Evolutionary conservation across 2,329 filamentous ascomycete species (phyloP).

Genomic region (Podosphaera fusca): DNA sequence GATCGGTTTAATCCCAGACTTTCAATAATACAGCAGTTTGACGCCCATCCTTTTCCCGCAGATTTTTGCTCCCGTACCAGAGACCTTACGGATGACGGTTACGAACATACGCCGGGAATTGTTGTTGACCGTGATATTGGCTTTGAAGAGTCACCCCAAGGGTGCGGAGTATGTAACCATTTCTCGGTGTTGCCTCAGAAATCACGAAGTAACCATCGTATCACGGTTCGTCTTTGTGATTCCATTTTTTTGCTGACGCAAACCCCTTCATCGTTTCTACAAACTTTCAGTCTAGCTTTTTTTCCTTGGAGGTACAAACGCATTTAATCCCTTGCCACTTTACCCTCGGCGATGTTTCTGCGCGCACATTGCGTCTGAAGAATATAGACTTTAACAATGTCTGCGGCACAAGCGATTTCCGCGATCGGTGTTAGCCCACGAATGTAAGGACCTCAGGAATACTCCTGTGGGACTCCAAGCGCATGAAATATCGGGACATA

Average conservation of each 20-base stretch:
- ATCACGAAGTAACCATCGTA: background rate
- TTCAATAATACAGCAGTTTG: background rate
- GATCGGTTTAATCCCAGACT: background rate
- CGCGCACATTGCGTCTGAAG: background rate
- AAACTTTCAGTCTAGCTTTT: no score
- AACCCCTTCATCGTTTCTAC: no score
- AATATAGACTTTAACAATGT: background rate
- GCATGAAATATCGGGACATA: background rate
- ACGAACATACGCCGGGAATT: background rate
- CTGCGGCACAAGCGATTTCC: background rate
- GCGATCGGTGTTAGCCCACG: no score
- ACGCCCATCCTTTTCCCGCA: background rate
- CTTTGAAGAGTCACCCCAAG: background rate
- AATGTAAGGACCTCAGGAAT: background rate
- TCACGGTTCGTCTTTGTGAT: background rate
- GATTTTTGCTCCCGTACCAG: background rate
- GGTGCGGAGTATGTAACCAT: background rate
- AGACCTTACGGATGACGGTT: background rate
- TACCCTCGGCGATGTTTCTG: background rate
- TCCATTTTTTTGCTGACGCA: background rate
- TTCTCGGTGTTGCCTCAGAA: background rate
- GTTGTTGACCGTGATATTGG: background rate
- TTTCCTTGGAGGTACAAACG: no score
- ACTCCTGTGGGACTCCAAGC: background rate
- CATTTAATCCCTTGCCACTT: background rate